Evolutionary conservation across 1,284 basidiomycete species (phyloP), one percentile per base, ranked within the genome.

Genomic region (Fomitopsis schrenkii): DNA sequence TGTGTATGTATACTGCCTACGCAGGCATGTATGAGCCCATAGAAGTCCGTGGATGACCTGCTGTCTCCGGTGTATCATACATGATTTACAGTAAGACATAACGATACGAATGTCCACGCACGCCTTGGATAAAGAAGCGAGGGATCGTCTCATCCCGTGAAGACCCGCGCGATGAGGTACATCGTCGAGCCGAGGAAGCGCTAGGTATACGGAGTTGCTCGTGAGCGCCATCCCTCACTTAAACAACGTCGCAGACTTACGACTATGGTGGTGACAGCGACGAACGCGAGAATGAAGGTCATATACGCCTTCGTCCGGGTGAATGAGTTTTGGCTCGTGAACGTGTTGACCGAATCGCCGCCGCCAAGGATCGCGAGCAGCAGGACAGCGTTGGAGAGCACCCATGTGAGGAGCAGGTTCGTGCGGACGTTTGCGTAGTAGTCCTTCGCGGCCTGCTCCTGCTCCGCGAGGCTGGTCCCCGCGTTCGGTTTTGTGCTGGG

Each of bases 391-490:
- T 96, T 95, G 30, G 91, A 89, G 59, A 96, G 72, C 2, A 93
- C 87, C 89, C 95, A 97, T 3, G 86, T 82, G 55, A 98, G 79
- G 48, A 98, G 77, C 26, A 90, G 93, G 76, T 96, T 97, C 12
- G 95, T 97, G 62, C 95, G 80, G 66, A 97, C 92, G 72, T 91
- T 93, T 0, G 93, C 92, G 74, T 95, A 95, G 72, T 93, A 93
- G 70, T 94, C 93, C 72, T 91, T 93, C 22, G 91, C 91, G 15
- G 83, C 83, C 68, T 90, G 85, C 67, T 94, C 92, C 67, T 80
- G 83, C 75, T 93, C 84, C 41, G 82, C 81, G 30, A 78, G 74
- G 48, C 72, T 80, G 61, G 73, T 74, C 33, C 63, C 64, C 33
- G 68, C 30, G 63, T 72, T 68, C 59, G 73, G 45, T 63, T 77